These are phyloP conservation scores for Colletotrichum liaoningense DNA, from an alignment of 2,329 filamentous ascomycete genomes.

Conservation along the genomic window DNA sequence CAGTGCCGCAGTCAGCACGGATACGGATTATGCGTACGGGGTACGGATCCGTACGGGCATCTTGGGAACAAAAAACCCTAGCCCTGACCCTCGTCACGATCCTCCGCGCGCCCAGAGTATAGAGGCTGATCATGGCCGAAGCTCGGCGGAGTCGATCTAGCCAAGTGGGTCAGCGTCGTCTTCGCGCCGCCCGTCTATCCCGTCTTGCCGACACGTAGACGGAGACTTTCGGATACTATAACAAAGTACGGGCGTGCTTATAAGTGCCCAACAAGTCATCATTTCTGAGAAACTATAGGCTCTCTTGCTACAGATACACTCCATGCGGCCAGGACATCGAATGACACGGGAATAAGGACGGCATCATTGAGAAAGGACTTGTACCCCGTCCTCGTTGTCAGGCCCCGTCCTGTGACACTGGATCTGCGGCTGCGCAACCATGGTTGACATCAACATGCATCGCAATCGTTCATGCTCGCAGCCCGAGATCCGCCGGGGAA, in stretches of 20 bases:
- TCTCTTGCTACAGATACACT: not conserved
- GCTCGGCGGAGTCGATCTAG: slow-evolving; percentile 8
- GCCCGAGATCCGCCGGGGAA: slow-evolving; percentile 36
- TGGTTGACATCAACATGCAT: slow-evolving; percentile 31
- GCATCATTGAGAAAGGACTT: not conserved
- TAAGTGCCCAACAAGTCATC: slow-evolving; percentile 1
- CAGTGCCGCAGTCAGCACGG: not conserved
- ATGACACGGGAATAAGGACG: not conserved
- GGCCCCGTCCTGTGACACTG: slow-evolving; percentile 2
- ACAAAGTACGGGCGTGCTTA: not conserved
- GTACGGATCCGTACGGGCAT: not conserved
- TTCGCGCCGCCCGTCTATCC: slow-evolving; percentile 10
- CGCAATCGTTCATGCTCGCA: slow-evolving; percentile 30
- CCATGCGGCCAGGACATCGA: not conserved
- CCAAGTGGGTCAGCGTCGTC: slow-evolving; percentile 26
- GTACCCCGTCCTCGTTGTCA: not conserved
- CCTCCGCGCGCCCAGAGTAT: slow-evolving; percentile 23
- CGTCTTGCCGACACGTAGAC: slow-evolving; percentile 14
- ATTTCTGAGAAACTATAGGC: slow-evolving; percentile 8
- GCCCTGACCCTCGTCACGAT: slow-evolving; percentile 30
- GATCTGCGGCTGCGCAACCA: slow-evolving; percentile 17
- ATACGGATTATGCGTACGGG: not conserved
- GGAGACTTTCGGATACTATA: not conserved
- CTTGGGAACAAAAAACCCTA: slow-evolving; percentile 24
- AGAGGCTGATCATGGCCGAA: slow-evolving; percentile 28